Evolutionary conservation across 352 stramenopile genomes (phyloP).

Genomic region (Phytopythium vexans): DNA sequence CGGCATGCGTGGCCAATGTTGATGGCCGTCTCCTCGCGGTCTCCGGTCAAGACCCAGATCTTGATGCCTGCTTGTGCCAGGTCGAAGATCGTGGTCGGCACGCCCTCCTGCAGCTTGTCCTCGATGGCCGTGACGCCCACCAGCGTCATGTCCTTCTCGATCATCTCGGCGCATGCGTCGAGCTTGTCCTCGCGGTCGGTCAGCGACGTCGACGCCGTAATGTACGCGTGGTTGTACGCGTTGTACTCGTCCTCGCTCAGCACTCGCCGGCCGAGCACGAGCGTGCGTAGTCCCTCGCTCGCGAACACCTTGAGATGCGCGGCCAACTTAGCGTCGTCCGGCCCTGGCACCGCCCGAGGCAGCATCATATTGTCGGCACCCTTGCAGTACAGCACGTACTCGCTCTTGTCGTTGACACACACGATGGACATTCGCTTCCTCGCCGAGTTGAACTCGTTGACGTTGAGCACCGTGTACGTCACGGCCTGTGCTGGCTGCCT

Average conservation of each 20-base stretch:
- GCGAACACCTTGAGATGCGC: conserved; percentile 66
- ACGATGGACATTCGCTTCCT: conserved; percentile 99
- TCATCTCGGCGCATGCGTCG: conserved; percentile 48
- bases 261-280: conserved; percentile 59
- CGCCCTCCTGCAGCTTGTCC: conserved; percentile 94
- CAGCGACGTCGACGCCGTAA: conserved; percentile 45
- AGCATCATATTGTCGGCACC: conserved; percentile 87
- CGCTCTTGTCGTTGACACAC: conserved; percentile 49
- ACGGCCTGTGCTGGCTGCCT: conserved; percentile 3
- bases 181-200: conserved; percentile 47
- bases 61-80: conserved; percentile 95
- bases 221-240: conserved; percentile 52
- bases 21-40: conserved; percentile 97
- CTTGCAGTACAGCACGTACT: conserved; percentile 75
- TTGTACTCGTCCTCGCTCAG: conserved; percentile 53
- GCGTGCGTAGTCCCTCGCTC: conserved; percentile 72
- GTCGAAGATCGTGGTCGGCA: conserved; percentile 91
- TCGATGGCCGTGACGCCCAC: conserved; percentile 95
- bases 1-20: conserved; percentile 94
- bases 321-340: conserved; percentile 17
- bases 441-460: conserved; percentile 88
- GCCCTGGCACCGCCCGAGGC: conserved; percentile 24
- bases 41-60: conserved; percentile 97
- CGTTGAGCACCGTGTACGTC: conserved; percentile 63
- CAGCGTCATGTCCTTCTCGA: conserved; percentile 77